These are phyloP conservation scores for Fusarium sp. DNA, from an alignment of 2,329 filamentous ascomycete species.

Conservation along the genomic window DNA sequence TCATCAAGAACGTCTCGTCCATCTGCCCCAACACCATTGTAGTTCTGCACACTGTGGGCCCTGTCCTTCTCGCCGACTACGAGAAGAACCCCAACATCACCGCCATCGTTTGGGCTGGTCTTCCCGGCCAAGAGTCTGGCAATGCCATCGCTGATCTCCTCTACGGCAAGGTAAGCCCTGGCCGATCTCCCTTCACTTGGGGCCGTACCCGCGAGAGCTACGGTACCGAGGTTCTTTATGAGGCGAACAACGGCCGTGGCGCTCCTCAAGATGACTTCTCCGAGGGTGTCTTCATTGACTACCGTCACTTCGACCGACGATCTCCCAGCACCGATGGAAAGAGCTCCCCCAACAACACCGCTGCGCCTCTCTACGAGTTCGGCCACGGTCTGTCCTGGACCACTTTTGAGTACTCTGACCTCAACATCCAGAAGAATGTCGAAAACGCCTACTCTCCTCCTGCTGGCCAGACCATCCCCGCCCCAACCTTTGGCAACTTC, in stretches of 20 bases:
- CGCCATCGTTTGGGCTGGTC: conserved; percentile 83
- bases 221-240: conserved; percentile 72
- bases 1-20: conserved; percentile 83
- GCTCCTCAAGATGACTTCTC: conserved; percentile 79
- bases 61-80: conserved; percentile 81
- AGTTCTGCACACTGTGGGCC: conserved; percentile 85
- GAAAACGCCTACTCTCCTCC: conserved; percentile 67
- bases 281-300: conserved; percentile 84
- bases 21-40: conserved; percentile 90
- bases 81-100: conserved; percentile 82
- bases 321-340: conserved; percentile 46
- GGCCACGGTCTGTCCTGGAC: conserved; percentile 85
- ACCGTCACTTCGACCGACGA: conserved; percentile 72
- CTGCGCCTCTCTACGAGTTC: conserved; percentile 80
- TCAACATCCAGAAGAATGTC: conserved; percentile 65
- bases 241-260: conserved; percentile 72
- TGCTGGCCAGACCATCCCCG: conserved; percentile 68
- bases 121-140: conserved; percentile 86
- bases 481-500: conserved; percentile 72
- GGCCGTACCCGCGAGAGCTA: conserved; percentile 75
- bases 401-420: conserved; percentile 78
- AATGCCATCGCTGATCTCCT: conserved; percentile 84
- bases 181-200: conserved; percentile 83
- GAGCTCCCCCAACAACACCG: conserved; percentile 36
- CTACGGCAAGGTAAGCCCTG: conserved; percentile 83